Evolutionary conservation across 2,329 filamentous ascomycete species (phyloP).

Genomic region (Teratosphaeria pseudoeucalypti): DNA sequence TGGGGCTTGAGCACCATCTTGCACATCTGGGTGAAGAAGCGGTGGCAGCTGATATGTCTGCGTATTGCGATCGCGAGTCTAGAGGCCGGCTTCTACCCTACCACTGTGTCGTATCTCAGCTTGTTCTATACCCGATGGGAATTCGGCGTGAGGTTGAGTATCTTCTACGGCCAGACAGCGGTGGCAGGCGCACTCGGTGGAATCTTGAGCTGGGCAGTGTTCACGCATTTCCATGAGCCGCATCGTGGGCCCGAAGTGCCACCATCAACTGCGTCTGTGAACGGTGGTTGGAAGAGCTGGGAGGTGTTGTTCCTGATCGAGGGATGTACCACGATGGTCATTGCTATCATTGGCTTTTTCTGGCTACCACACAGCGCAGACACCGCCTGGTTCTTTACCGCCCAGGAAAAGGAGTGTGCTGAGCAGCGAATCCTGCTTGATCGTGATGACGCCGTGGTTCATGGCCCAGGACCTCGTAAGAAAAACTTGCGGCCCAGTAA

Average conservation of each 20-base stretch:
- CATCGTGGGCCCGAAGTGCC: constrained; percentile 1
- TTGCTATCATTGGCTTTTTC: constrained; percentile 39
- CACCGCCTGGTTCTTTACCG: constrained; percentile 43
- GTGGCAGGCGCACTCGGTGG: constrained; percentile 49
- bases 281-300: constrained; percentile 36
- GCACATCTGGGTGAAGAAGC: constrained; percentile 36
- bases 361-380: constrained; percentile 41
- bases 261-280: not conserved
- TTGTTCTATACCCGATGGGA: constrained; percentile 50
- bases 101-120: constrained; percentile 48
- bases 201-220: constrained; percentile 41
- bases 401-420: constrained; percentile 36
- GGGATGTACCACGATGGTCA: constrained; percentile 35
- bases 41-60: constrained; percentile 39
- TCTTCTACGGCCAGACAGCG: constrained; percentile 49
- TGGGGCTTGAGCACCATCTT: constrained; percentile 42
- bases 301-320: constrained; percentile 43
- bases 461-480: not conserved
- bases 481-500: not conserved
- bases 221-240: constrained; percentile 29
- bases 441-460: constrained; percentile 6
- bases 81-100: constrained; percentile 50
- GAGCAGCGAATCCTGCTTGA: constrained; percentile 33
- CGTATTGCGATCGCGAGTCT: constrained; percentile 37
- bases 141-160: constrained; percentile 42